Base-by-base conservation (phyloP, 768 basidiomycete genomes). In the Roridomyces roridus region DNA sequence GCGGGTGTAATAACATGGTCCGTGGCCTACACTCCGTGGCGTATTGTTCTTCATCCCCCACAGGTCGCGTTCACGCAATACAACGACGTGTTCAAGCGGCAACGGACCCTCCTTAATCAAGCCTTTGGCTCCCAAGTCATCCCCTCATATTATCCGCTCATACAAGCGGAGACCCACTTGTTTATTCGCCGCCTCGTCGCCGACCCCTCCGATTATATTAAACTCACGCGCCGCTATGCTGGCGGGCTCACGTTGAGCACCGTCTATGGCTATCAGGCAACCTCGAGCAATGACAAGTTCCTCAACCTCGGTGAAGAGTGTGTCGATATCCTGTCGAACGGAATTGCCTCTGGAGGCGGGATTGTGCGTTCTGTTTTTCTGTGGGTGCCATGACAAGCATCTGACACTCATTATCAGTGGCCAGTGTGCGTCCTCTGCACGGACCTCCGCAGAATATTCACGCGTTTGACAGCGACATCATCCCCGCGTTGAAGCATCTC, bases 1-100 rank as follows among this genome's bases (percentile, higher is more conserved):
- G 87, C 63, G 86, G 86, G 35, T 88, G 86, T 68, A 79, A 88
- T 64, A 83, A 86, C 67, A 88, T 89, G 85, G 81, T 80, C 60
- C 65, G 79, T 59, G 21, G 40, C 40, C 17, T 48, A 47, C 55
- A 24, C 17, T 51, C 55, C 37, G 12, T 24, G 43, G 47, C 37
- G 39, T 37, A 47, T 50, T 50, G 34, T 23, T 51, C 24, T 23
- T 21, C 21, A 18, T 46, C 34, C 41, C 21, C 25, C 43, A 10
- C 54, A 83, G 82, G 80, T 85, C 50, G 86, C 86, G 2, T 89
- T 91, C 68, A 86, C 85, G 5, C 77, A 78, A 17, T 88, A 90
- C 65, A 83, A 84, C 29, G 85, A 87, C 57, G 77, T 79, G 65
- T 78, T 77, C 41, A 84, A 82, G 54, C 82, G 87, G 21, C 87